Conservation (phyloP, 1,284 basidiomycete genomes). For the Ustilago hordei region DNA sequence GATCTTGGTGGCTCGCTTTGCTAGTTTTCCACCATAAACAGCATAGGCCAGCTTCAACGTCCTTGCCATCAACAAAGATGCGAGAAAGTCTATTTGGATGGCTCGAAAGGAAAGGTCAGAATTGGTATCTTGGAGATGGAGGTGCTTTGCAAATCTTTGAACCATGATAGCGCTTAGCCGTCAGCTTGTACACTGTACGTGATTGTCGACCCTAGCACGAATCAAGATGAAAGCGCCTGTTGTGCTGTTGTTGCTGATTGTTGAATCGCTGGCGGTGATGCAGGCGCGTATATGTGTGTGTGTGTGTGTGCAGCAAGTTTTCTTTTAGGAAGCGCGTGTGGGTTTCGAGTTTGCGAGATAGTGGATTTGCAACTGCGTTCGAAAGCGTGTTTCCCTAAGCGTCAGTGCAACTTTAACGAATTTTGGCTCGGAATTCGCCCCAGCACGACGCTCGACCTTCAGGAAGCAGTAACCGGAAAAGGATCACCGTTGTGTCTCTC, state of each 20-base stretch:
- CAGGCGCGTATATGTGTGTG: conserved; percentile 1
- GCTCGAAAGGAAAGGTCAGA: neutral
- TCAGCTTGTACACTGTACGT: neutral
- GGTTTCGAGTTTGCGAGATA: neutral
- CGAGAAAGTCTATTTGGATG: neutral
- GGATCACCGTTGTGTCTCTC: conserved; percentile 12
- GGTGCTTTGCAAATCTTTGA: conserved; percentile 7
- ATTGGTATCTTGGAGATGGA: neutral
- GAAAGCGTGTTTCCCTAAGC: neutral
- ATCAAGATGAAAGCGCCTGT: conserved; percentile 6
- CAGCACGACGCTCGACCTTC: neutral
- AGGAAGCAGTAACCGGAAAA: conserved; percentile 11
- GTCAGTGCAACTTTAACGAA: neutral
- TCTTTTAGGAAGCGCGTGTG: conserved; percentile 3
- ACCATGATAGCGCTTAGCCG: neutral
- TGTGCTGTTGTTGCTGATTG: conserved; percentile 1
- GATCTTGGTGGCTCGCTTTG: neutral
- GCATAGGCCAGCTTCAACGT: neutral
- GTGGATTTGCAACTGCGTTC: conserved; percentile 9
- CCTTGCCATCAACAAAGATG: neutral
- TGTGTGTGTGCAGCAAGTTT: conserved; percentile 5
- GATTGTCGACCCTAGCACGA: neutral
- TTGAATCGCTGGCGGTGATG: conserved; percentile 13
- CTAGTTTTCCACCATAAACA: neutral
- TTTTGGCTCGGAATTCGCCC: conserved; percentile 17